Percentiles rank a stretch among this genome's conserved stretches.
Conservation (phyloP, 2,329 filamentous ascomycete species). For the Cladophialophora yegresii region DNA sequence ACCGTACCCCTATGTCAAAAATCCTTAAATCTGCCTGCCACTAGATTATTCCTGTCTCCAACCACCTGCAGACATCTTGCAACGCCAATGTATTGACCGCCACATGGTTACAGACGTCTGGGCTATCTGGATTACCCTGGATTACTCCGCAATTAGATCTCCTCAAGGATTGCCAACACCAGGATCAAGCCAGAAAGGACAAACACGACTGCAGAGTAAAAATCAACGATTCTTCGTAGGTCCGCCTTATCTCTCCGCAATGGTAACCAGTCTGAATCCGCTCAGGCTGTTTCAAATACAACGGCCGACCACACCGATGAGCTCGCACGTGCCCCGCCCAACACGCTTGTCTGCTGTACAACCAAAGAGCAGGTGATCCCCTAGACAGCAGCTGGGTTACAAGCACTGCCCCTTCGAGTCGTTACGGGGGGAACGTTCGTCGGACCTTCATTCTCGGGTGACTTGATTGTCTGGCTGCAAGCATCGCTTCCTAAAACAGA, state of each 20-base stretch:
- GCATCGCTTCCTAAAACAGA: background rate
- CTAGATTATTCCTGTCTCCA: background rate
- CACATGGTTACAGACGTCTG: constrained; percentile 7
- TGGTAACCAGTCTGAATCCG: background rate
- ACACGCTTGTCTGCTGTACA: constrained; percentile 3
- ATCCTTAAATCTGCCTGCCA: background rate
- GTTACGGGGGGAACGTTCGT: background rate
- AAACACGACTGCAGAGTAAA: background rate
- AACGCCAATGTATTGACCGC: background rate
- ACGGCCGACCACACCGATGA: background rate
- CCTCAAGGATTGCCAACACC: background rate
- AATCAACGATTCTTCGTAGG: background rate
- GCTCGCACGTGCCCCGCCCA: background rate
- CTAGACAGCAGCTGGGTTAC: background rate
- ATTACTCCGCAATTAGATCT: constrained; percentile 4
- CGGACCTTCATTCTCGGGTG: background rate
- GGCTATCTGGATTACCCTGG: background rate
- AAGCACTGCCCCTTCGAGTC: background rate
- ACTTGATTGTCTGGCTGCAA: background rate
- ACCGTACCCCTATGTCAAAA: background rate
- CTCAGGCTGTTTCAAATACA: background rate
- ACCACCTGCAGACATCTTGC: background rate
- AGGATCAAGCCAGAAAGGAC: background rate
- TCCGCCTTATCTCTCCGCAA: background rate
- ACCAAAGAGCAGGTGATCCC: background rate